Conservation (phyloP, 768 basidiomycete genomes). For the Xerocomellus amylosporus region DNA sequence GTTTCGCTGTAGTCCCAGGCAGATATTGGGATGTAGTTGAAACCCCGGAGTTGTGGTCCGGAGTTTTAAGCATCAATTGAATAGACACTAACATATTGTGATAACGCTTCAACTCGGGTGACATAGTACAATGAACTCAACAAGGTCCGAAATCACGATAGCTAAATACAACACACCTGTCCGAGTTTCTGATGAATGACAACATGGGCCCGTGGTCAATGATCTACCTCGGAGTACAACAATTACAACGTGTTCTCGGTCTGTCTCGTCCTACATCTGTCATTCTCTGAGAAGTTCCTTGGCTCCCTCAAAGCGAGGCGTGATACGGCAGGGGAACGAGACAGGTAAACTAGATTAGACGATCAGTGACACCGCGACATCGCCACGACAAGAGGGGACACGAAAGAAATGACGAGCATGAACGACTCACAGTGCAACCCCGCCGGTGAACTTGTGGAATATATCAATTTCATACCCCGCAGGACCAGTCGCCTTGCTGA, state of each 20-base stretch:
- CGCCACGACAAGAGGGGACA: not conserved
- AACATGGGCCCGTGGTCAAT: not conserved
- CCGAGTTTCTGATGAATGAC: not conserved
- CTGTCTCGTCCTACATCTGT: not conserved
- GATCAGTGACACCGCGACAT: not conserved
- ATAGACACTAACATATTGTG: too few species aligned
- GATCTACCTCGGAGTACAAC: not conserved
- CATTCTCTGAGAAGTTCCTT: not conserved
- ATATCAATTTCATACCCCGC: conserved; percentile 24
- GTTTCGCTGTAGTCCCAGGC: too few species aligned
- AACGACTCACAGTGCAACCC: conserved; percentile 16
- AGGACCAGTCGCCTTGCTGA: conserved; percentile 21
- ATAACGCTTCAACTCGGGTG: too few species aligned
- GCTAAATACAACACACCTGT: too few species aligned
- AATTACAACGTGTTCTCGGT: not conserved
- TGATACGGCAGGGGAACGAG: conserved; percentile 20
- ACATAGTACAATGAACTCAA: too few species aligned
- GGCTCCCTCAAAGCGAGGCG: conserved; percentile 13
- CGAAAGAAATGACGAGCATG: too few species aligned
- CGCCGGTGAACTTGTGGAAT: conserved; percentile 16
- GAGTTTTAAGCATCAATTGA: too few species aligned
- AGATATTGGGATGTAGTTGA: too few species aligned
- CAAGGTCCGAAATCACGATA: too few species aligned
- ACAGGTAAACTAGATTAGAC: conserved; percentile 11
- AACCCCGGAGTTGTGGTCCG: too few species aligned